These are phyloP conservation scores for Decorospora gaudefroyi DNA, from an alignment of 2,329 filamentous ascomycete genomes.

Conservation along the genomic window DNA sequence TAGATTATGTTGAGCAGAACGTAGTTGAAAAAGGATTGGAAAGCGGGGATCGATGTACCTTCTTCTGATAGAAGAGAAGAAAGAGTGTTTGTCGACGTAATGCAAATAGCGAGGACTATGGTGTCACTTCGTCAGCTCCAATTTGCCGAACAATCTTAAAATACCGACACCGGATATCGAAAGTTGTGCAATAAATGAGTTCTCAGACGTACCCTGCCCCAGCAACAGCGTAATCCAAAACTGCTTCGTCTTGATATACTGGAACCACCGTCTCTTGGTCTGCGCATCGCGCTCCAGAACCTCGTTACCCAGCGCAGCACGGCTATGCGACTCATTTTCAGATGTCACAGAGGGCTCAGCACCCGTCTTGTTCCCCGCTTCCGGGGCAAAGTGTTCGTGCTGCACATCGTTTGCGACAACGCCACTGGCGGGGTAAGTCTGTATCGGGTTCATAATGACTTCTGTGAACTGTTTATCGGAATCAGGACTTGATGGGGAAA, in stretches of 20 bases:
- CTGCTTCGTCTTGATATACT: slow-evolving; percentile 80
- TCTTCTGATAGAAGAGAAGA: slow-evolving; percentile 70
- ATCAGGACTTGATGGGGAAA: not conserved
- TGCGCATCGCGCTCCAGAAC: slow-evolving; percentile 45
- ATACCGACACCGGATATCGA: not conserved
- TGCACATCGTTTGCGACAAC: slow-evolving; percentile 23
- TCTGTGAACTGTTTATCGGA: slow-evolving; percentile 3
- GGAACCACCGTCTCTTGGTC: slow-evolving; percentile 56
- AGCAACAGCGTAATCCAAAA: slow-evolving; percentile 84
- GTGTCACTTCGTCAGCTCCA: not conserved
- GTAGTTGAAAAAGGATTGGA: slow-evolving; percentile 97
- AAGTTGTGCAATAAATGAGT: not conserved
- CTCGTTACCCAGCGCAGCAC: slow-evolving; percentile 20
- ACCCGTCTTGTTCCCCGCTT: slow-evolving; percentile 26
- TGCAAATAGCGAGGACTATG: slow-evolving; percentile 66
- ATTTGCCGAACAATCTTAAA: not conserved
- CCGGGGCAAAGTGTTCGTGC: slow-evolving; percentile 22
- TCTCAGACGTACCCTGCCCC: slow-evolving; percentile 59
- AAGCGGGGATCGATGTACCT: slow-evolving; percentile 84
- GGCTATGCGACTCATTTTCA: slow-evolving; percentile 35
- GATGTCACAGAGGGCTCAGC: slow-evolving; percentile 26
- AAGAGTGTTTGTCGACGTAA: slow-evolving; percentile 92
- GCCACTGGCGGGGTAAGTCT: slow-evolving; percentile 18
- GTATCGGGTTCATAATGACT: slow-evolving; percentile 17
- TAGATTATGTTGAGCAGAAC: slow-evolving; percentile 81